Evolutionary conservation across 2,329 filamentous ascomycete genomes (phyloP).

Genomic region (Fusarium temperatum): DNA sequence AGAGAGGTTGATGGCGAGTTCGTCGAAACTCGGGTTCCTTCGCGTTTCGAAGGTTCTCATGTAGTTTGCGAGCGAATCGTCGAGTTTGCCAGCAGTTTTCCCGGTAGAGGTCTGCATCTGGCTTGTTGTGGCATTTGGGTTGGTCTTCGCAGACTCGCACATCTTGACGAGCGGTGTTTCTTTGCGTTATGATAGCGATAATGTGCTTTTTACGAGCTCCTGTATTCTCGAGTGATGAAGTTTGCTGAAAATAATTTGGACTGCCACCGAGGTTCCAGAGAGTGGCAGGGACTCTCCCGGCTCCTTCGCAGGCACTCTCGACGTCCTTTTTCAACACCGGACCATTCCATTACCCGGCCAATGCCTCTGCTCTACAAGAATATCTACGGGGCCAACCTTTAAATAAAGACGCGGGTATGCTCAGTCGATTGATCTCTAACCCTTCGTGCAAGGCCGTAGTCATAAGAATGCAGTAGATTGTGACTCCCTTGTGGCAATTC

Average conservation of each 20-base stretch:
- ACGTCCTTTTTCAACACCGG: neutral
- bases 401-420: neutral
- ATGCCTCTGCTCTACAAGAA: accelerated
- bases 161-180: too few relatives aligned
- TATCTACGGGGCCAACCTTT: accelerated
- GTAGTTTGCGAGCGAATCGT: neutral
- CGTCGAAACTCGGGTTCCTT: too few relatives aligned
- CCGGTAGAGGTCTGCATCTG: accelerated
- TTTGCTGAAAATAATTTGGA: accelerated
- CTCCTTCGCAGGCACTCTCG: neutral
- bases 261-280: accelerated
- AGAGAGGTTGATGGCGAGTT: neutral
- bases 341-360: neutral
- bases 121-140: neutral
- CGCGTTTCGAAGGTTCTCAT: accelerated
- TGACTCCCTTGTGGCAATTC: neutral
- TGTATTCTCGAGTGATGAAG: neutral
- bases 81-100: accelerated
- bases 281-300: too few relatives aligned
- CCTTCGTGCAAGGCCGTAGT: accelerated
- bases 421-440: accelerated
- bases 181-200: accelerated
- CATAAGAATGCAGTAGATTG: accelerated
- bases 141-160: neutral
- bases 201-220: accelerated